Conservation (phyloP, 805 yeast genomes). For the Lachancea waltii region DNA sequence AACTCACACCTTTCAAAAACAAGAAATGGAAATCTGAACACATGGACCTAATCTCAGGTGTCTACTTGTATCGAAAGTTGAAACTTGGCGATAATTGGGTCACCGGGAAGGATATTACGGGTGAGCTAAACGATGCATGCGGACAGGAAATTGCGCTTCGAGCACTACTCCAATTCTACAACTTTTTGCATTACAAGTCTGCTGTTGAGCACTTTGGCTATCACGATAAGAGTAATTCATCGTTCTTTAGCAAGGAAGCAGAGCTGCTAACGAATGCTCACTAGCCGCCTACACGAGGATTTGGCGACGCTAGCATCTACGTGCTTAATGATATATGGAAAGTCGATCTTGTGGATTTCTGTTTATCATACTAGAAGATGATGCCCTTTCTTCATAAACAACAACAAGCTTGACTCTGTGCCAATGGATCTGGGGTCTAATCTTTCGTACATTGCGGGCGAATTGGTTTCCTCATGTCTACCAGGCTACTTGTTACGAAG, state of each 20-base stretch:
- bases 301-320: not conserved
- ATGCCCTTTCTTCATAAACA: not conserved
- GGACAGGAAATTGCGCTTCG: constrained; percentile 83
- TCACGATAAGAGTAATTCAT: constrained; percentile 32
- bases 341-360: constrained; percentile 7
- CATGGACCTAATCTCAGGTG: constrained; percentile 88
- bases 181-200: constrained; percentile 48
- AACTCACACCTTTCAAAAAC: constrained; percentile 83
- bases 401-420: not conserved
- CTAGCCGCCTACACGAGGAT: no score
- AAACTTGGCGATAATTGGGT: constrained; percentile 83
- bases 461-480: constrained; percentile 22
- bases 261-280: constrained; percentile 30
- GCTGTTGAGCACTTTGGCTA: constrained; percentile 56
- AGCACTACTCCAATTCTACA: constrained; percentile 71
- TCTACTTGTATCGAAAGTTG: constrained; percentile 67
- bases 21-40: constrained; percentile 89
- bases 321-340: not conserved
- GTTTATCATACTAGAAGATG: constrained; percentile 1
- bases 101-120: constrained; percentile 70
- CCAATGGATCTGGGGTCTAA: constrained; percentile 22
- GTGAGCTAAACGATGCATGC: constrained; percentile 66
- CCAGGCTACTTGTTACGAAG: constrained; percentile 14
- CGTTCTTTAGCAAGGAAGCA: constrained; percentile 39
- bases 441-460: constrained; percentile 19